Percentiles rank a stretch among this genome's conserved stretches.
These are phyloP conservation scores for Monosporascus cannonballus DNA, from an alignment of 2,329 filamentous ascomycete species.

Conservation along the genomic window DNA sequence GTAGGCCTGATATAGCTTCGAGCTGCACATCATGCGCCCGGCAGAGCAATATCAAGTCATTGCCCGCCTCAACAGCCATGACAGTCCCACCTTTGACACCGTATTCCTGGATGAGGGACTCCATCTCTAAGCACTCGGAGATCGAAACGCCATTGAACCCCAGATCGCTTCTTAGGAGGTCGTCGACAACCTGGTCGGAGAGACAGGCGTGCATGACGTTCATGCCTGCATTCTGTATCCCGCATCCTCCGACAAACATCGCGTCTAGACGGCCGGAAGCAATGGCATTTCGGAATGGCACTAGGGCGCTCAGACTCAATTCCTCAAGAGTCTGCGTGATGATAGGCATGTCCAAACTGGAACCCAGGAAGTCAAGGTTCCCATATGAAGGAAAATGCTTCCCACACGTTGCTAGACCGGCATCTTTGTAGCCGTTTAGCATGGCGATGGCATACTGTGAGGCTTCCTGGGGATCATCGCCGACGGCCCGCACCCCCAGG, in stretches of 20 bases:
- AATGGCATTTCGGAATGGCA: constrained; percentile 89
- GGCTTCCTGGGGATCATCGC: constrained; percentile 92
- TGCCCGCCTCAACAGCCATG: constrained; percentile 95
- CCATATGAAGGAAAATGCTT: constrained; percentile 98
- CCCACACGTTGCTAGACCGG: constrained; percentile 80
- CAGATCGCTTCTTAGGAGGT: constrained; percentile 79
- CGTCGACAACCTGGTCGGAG: constrained; percentile 88
- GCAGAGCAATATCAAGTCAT: constrained; percentile 84
- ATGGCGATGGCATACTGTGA: constrained; percentile 87
- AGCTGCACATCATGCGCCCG: constrained; percentile 83
- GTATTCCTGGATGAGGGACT: constrained; percentile 89
- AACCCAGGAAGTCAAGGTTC: constrained; percentile 88
- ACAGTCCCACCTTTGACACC: constrained; percentile 95
- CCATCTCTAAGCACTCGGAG: constrained; percentile 95
- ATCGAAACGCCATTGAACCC: constrained; percentile 89
- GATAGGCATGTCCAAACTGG: constrained; percentile 85
- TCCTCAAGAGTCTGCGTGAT: constrained; percentile 94
- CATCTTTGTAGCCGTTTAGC: constrained; percentile 89
- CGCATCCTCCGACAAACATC: constrained; percentile 94
- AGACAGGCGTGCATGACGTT: constrained; percentile 94
- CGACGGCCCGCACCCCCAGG: constrained; percentile 79
- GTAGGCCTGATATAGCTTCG: constrained; percentile 85
- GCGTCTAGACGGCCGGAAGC: constrained; percentile 74
- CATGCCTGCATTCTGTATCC: constrained; percentile 84
- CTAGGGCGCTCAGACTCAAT: constrained; percentile 81